Evolutionary conservation across 1,284 basidiomycete genomes (phyloP), one percentile per base, ranked within the genome.

Genomic region (Thecaphora frezii): DNA sequence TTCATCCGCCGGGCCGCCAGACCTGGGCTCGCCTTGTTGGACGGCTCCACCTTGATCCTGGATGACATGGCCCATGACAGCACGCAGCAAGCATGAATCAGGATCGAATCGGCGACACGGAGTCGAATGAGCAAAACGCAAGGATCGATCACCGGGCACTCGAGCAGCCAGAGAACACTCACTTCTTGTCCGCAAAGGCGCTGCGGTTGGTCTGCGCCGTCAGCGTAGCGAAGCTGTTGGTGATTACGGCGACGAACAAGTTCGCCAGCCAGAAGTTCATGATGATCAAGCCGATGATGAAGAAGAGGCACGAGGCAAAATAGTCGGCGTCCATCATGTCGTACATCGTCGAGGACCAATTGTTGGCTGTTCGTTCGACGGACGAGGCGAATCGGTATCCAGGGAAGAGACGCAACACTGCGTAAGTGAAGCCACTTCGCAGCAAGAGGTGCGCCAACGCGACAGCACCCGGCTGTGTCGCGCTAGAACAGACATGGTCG

Each of bases 241-340:
- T 93, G 69, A 97, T 96, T 41, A 97, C 93, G 26, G 93, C 94
- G 56, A 97, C 91, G 78, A 97, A 90, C 56, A 96, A 81, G 78
- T 96, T 94, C 83, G 94, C 89, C 53, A 97, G 65, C 74, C 74
- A 79, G 42, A 79, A 78, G 61, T 76, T 77, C 54, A 76, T 62
- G 45, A 73, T 46, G 53, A 79, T 69, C 44, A 79, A 58, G 26
- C 87, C 88, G 50, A 88, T 81, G 67, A 97, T 88, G 82, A 93
- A 97, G 81, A 92, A 97, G 61, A 93, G 82, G 68, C 86, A 89
- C 0, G 92, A 91, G 8, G 88, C 81, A 74, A 90, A 91, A 80
- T 89, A 94, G 77, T 98, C 94, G 1, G 93, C 84, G 70, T 93
- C 90, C 80, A 97, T 90, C 83, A 91, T 88, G 41, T 82, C 79